Evolutionary conservation across 768 basidiomycete species (phyloP).

Genomic region (Pulveroboletus sp.): DNA sequence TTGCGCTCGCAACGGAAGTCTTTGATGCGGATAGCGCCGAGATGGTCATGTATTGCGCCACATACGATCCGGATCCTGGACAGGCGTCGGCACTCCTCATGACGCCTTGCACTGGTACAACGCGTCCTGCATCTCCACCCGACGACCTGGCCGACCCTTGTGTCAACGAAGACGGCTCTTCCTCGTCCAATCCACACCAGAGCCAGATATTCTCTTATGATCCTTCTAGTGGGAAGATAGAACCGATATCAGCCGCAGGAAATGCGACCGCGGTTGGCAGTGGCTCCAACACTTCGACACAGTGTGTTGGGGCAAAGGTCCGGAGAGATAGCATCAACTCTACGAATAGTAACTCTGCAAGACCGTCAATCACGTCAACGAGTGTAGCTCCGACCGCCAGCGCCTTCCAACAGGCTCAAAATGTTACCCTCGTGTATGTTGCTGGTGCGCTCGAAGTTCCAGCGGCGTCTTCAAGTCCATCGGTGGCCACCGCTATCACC

Average conservation of each 20-base stretch:
- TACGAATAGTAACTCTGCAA: slow-evolving; percentile 6
- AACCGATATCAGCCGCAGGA: slow-evolving; percentile 47
- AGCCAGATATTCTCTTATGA: slow-evolving; percentile 65
- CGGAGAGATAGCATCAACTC: slow-evolving; percentile 11
- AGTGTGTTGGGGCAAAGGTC: slow-evolving; percentile 11
- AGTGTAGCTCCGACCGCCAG: slow-evolving; percentile 10
- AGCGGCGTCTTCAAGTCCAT: slow-evolving; percentile 2
- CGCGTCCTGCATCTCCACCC: not conserved
- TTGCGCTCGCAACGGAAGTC: slow-evolving; percentile 45
- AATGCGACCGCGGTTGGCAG: slow-evolving; percentile 24
- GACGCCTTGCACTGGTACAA: slow-evolving; percentile 43
- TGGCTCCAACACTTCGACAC: not conserved
- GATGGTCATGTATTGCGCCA: slow-evolving; percentile 53
- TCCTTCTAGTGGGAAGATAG: slow-evolving; percentile 42
- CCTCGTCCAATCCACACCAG: slow-evolving; percentile 25
- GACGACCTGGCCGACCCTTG: slow-evolving; percentile 11
- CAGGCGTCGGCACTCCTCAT: slow-evolving; percentile 49
- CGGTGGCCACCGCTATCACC: not conserved
- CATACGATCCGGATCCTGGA: slow-evolving; percentile 54
- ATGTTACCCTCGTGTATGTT: slow-evolving; percentile 55
- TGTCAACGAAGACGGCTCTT: not conserved
- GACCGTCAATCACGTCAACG: slow-evolving; percentile 17
- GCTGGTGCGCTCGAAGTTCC: slow-evolving; percentile 35
- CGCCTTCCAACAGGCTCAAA: slow-evolving; percentile 19
- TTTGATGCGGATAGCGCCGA: slow-evolving; percentile 36